Evolutionary conservation across 331 rosid species (phyloP), one percentile per base, ranked within the genome.

Genomic region (Quercus lobata): DNA sequence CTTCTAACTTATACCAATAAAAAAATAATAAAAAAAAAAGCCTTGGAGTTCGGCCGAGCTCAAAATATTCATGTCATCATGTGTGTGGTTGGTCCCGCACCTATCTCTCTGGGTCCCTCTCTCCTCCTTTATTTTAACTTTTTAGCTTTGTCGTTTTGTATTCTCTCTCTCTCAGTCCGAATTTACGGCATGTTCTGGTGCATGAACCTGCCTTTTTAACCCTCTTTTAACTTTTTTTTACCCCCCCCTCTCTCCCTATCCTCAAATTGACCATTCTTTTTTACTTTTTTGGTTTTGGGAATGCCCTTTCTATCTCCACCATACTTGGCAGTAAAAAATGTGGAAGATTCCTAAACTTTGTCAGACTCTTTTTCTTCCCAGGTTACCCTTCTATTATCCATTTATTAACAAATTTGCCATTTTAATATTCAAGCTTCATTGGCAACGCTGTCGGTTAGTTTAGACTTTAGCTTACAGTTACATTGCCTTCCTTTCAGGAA

Each of bases 131-230:
- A 21, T 21, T 18, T 19, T 12, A 29, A 5, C n/a, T 75, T 57
- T 16, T 2, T 21, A 27, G 25, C 10, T 37, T 53, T 55, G 74
- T 65, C 78, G 74, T 41, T n/a, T 74, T 29, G 72, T 29, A 7
- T 16, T 27, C 32, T 34, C 7, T 68, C 18, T 49, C 17, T 49
- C 19, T 19, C 72, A 21, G 30, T 30, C 63, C 29, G 30, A 5
- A 15, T 46, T 41, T 10, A 10, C 70, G 56, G 71, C 55, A 61
- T 44, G 7, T 24, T 46, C 1, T 17, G 69, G 32, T 76, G 56
- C 81, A 62, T 82, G 85, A 72, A 72, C 78, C 82, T 37, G 25
- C 17, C 4, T 21, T 29, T 29, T 24, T 35, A 16, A 27, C 63
- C 21, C 4, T 16, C 17, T 29, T 32, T 52, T 22, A 15, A 2